phyloP scores from a whole-genome alignment of 495 filamentous ascomycete genomes.

The Bryoglossum gracile region DNA sequence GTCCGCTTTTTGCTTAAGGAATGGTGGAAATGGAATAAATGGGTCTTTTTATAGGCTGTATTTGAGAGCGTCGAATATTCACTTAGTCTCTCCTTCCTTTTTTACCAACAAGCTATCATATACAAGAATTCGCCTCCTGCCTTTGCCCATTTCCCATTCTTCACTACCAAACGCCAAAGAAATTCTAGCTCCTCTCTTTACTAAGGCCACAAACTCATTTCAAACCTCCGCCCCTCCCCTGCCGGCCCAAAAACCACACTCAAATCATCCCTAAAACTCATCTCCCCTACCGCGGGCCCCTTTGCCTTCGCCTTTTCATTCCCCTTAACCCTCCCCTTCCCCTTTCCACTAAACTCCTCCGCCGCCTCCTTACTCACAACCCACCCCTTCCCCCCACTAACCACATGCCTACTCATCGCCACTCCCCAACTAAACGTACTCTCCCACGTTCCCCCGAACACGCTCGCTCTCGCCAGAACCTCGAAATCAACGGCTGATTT shows the following conservation, averaged over 20 bases:
- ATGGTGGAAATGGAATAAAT: no score
- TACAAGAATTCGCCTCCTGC: no score
- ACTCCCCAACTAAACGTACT: constrained; percentile 32
- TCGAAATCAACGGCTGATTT: constrained; percentile 33
- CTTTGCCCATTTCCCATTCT: not conserved
- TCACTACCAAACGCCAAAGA: not conserved
- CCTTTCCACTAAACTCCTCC: not conserved
- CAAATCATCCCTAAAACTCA: constrained; percentile 6
- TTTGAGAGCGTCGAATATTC: no score
- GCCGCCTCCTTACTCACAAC: not conserved
- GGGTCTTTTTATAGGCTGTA: no score
- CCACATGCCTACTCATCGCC: constrained; percentile 27
- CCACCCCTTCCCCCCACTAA: constrained; percentile 4
- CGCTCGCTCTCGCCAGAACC: constrained; percentile 28
- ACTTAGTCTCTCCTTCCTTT: no score
- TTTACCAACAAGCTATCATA: no score
- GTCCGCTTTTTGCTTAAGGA: no score
- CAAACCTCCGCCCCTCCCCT: not conserved
- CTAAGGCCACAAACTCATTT: constrained; percentile 10
- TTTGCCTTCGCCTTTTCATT: not conserved
- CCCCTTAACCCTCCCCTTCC: not conserved
- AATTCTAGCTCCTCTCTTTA: not conserved
- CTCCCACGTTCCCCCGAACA: constrained; percentile 27
- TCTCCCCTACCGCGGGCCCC: not conserved
- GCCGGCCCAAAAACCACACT: not conserved